phyloP scores from a whole-genome alignment of 2,329 filamentous ascomycete species.

The Biscogniauxia marginata region DNA sequence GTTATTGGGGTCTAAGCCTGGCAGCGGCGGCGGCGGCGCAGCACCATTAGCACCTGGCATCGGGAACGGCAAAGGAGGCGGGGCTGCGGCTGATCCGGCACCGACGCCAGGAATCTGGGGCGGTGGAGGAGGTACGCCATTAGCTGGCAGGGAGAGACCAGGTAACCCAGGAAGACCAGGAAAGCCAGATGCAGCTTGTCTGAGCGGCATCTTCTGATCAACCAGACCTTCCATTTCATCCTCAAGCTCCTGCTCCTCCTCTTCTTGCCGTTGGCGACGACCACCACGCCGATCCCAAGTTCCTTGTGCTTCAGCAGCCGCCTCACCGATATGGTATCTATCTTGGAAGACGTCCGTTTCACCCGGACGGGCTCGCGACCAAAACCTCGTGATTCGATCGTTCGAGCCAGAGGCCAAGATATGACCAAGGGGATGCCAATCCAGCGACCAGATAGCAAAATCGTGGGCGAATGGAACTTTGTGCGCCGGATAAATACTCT shows the following conservation, averaged over 20 bases:
- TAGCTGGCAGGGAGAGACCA: slow-evolving; percentile 42
- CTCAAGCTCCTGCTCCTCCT: slow-evolving; percentile 90
- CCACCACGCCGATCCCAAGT: slow-evolving; percentile 84
- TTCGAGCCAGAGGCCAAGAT: slow-evolving; percentile 95
- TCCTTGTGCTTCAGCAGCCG: slow-evolving; percentile 90
- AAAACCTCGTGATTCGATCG: slow-evolving; percentile 94
- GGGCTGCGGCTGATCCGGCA: slow-evolving; percentile 30
- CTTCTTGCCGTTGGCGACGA: slow-evolving; percentile 77
- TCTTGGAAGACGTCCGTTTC: slow-evolving; percentile 85
- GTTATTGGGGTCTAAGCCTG: slow-evolving; percentile 58
- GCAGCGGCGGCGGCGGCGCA: slow-evolving; percentile 46
- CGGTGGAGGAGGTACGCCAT: slow-evolving; percentile 35
- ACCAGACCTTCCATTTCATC: slow-evolving; percentile 91
- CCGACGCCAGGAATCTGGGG: slow-evolving; percentile 34
- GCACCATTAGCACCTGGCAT: slow-evolving; percentile 39
- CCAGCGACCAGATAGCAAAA: slow-evolving; percentile 94
- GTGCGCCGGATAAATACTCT: slow-evolving; percentile 92
- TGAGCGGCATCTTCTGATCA: slow-evolving; percentile 79
- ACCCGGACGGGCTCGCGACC: slow-evolving; percentile 86
- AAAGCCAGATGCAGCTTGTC: slow-evolving; percentile 49
- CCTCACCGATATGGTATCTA: slow-evolving; percentile 91
- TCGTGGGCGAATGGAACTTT: slow-evolving; percentile 85
- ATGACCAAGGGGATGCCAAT: slow-evolving; percentile 96
- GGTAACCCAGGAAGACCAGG: slow-evolving; percentile 57
- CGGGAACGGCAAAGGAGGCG: slow-evolving; percentile 53